Percentiles rank a stretch among this genome's conserved stretches.
Evolutionary conservation across 179 eudicot species (phyloP).

Genomic region (Pouteria campechiana): DNA sequence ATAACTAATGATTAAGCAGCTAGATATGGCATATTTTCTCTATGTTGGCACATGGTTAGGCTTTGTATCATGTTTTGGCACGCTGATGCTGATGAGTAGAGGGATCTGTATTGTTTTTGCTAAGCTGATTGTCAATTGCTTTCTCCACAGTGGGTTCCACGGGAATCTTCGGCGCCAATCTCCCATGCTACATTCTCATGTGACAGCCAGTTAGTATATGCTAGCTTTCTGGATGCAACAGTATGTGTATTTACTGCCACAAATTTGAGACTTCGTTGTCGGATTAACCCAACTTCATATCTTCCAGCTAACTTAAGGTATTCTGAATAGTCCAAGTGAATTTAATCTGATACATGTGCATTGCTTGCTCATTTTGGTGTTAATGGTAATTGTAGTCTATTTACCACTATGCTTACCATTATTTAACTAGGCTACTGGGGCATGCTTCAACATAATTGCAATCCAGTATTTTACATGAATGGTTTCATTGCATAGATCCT

Average conservation of each 20-base stretch:
- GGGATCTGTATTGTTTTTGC: background rate
- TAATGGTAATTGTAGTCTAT: too few species aligned
- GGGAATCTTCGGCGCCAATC: conserved; percentile 67
- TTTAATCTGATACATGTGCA: too few species aligned
- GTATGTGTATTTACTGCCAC: conserved; percentile 61
- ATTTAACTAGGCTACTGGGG: too few species aligned
- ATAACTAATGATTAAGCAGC: background rate
- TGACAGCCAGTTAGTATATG: conserved; percentile 75
- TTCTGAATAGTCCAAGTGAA: background rate
- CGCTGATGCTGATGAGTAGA: background rate
- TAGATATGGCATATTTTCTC: background rate
- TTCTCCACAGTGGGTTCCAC: conserved; percentile 81
- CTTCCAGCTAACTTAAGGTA: conserved; percentile 63
- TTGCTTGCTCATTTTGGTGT: too few species aligned
- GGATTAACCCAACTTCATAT: conserved; percentile 54
- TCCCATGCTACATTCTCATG: conserved; percentile 80
- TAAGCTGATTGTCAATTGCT: too few species aligned
- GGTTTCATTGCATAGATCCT: too few species aligned
- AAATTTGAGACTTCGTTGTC: conserved; percentile 58
- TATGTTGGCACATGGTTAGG: background rate
- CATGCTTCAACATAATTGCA: too few species aligned
- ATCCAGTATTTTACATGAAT: too few species aligned
- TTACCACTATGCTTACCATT: too few species aligned
- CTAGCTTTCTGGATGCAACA: conserved; percentile 70
- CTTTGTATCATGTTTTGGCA: background rate